Base-by-base conservation (phyloP, 495 filamentous ascomycete genomes). In the Tuber melanosporum region DNA sequence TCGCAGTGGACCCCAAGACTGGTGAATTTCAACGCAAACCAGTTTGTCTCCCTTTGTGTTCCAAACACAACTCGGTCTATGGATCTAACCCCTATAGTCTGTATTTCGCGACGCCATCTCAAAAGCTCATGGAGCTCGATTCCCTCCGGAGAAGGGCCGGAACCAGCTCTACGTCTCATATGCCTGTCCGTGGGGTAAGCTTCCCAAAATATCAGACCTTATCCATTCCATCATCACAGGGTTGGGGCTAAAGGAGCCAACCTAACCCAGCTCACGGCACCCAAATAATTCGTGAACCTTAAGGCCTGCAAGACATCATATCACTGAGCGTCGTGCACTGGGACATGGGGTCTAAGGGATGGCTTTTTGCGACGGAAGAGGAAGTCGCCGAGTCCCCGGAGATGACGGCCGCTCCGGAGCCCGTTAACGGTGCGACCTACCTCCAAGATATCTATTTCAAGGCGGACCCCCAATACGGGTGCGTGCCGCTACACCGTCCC, bases 401-500 rank as follows among this genome's bases (percentile, higher is more conserved):
- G 70, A 84, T 83, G 10, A 91, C 89, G 0, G 86, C 69, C 81
- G 90, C 20, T 87, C 88, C 75, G 78, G 92, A 94, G 80, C 91
- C 92, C 0, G 76, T 94, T 9, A 87, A 90, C 41, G 89, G 90
- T 8, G 91, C 90, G 77, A 86, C 84, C 15, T 89, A 88, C 75
- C 83, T 95, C 26, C 87, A 89, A 32, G 85, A 96, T 66, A 82
- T 96, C 39, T 97, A 96, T 83, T 89, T 91, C 79, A 85, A 88
- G 43, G 89, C 89, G 10, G 87, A 94, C 80, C 88, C 89, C 0
- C 85, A 88, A 45, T 97, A 95, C 82, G 84, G 87, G n/a, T n/a
- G n/a, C n/a, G 57, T 92, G 91, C 3, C 86, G 92, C 41, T 95
- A 91, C 83, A 95, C 93, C 0, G 92, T 97, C 10, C 93, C 93